phyloP scores from a whole-genome alignment of 108 stramenopile genomes.

The Cyclotella baltica region DNA sequence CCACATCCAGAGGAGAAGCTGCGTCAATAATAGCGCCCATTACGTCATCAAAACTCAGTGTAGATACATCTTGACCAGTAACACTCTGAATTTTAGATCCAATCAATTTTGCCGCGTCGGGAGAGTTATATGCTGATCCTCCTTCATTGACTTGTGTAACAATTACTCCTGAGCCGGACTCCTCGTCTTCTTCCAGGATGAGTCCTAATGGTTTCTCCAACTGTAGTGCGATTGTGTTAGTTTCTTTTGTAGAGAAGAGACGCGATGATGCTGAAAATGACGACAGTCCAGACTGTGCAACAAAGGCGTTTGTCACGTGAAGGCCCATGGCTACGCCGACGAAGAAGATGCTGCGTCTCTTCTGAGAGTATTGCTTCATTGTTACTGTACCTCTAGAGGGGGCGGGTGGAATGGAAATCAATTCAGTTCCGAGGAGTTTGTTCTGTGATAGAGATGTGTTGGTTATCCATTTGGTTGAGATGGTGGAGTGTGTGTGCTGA shows the following conservation, averaged over 20 bases:
- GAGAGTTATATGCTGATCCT: conserved; percentile 62
- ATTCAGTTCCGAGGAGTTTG: too few relatives aligned
- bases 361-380: too few relatives aligned
- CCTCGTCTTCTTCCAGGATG: conserved; percentile 79
- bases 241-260: background rate
- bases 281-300: too few relatives aligned
- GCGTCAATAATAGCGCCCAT: conserved; percentile 75
- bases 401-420: too few relatives aligned
- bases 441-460: too few relatives aligned
- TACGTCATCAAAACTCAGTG: conserved; percentile 73
- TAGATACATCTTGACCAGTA: conserved; percentile 64
- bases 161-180: conserved; percentile 60
- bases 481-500: too few relatives aligned
- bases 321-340: too few relatives aligned
- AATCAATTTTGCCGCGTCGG: conserved; percentile 46
- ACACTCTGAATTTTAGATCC: conserved; percentile 56
- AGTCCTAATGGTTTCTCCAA: conserved; percentile 80
- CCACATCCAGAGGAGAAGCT: conserved; percentile 65
- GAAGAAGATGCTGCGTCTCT: too few relatives aligned
- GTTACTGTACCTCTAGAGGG: too few relatives aligned
- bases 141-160: conserved; percentile 67
- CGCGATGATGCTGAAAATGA: background rate
- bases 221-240: conserved; percentile 36
- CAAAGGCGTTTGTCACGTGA: background rate
- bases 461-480: too few relatives aligned